Evolutionary conservation across 768 basidiomycete genomes (phyloP).

Genomic region (Macrolepiota fuliginosa): DNA sequence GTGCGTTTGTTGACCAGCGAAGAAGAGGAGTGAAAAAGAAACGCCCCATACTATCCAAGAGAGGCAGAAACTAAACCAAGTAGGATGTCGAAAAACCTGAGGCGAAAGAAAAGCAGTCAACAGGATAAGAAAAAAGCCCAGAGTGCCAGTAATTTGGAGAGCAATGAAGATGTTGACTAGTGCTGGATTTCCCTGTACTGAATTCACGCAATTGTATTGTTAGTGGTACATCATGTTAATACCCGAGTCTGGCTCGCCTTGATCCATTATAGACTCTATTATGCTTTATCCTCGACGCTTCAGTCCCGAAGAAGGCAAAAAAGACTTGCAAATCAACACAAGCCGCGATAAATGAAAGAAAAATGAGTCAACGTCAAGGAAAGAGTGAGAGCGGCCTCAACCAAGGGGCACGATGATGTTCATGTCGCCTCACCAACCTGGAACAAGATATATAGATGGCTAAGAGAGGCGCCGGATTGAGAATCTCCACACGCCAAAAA

Average conservation of each 20-base stretch:
- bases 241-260: neutral
- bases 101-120: slow-evolving; percentile 24
- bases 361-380: neutral
- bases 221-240: neutral
- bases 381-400: neutral
- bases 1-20: slow-evolving; percentile 27
- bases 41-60: slow-evolving; percentile 28
- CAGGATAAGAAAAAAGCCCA: slow-evolving; percentile 23
- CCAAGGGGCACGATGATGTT: too few species aligned
- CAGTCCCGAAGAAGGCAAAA: neutral
- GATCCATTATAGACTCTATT: neutral
- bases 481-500: too few species aligned
- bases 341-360: neutral
- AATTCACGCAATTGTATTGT: neutral
- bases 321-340: neutral
- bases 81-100: slow-evolving; percentile 25
- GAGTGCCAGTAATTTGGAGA: slow-evolving; percentile 24
- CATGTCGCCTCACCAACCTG: neutral
- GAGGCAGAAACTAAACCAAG: slow-evolving; percentile 30
- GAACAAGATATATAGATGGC: neutral
- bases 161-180: slow-evolving; percentile 24
- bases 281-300: neutral
- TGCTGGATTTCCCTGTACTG: neutral
- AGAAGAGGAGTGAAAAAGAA: slow-evolving; percentile 28
- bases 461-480: too few species aligned